These are phyloP conservation scores for Sporothrix protearum DNA, from an alignment of 2,329 filamentous ascomycete species.

Conservation along the genomic window DNA sequence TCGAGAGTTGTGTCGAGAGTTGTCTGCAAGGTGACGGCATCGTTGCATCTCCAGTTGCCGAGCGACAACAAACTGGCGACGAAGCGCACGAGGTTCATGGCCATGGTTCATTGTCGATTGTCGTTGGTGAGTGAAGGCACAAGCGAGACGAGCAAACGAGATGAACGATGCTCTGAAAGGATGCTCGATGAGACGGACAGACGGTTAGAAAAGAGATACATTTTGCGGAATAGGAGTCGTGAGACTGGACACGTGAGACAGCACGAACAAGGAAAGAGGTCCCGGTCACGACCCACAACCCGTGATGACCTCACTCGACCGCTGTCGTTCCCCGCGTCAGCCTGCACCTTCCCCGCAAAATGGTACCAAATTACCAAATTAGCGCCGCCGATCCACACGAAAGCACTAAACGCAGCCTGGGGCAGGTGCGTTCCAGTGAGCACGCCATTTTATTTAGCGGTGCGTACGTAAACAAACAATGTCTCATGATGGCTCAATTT, in stretches of 20 bases:
- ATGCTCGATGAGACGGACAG: neutral
- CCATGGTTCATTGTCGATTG: neutral
- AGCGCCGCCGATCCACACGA: too few species aligned
- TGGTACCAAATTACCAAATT: neutral
- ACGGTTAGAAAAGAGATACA: neutral
- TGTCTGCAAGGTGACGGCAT: too few species aligned
- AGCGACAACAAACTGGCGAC: neutral
- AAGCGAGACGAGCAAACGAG: neutral
- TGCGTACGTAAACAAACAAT: too few species aligned
- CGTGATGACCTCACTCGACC: neutral
- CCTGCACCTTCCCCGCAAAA: neutral
- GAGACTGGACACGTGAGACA: neutral
- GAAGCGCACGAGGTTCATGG: neutral
- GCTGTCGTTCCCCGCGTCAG: neutral
- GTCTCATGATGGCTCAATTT: too few species aligned
- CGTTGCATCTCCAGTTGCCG: neutral
- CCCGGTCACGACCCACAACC: neutral
- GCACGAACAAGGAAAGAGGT: neutral
- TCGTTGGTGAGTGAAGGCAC: neutral
- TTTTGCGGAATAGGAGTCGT: neutral
- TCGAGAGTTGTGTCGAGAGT: too few species aligned
- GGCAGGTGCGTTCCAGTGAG: too few species aligned
- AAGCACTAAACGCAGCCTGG: too few species aligned
- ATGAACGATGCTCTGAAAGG: neutral
- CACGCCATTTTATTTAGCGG: too few species aligned